A percentile compares a stretch with the other conserved stretches of the same genome.
phyloP scores from a whole-genome alignment of 495 filamentous ascomycete genomes.

The Aspergillus olivimuriae region DNA sequence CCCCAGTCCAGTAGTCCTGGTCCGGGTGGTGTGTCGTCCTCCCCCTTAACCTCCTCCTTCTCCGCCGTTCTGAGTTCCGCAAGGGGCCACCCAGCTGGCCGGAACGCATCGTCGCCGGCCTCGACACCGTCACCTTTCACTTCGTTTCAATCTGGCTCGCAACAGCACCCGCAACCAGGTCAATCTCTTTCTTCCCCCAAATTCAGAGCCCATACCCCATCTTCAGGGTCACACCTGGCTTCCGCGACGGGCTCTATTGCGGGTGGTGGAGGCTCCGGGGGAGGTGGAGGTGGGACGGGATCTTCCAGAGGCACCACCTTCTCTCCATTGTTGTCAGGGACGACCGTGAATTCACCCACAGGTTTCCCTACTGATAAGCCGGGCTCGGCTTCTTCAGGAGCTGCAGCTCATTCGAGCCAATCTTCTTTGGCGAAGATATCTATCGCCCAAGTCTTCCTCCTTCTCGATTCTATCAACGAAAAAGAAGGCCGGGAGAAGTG shows the following conservation, averaged over 20 bases:
- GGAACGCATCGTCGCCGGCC: slow-evolving; percentile 45
- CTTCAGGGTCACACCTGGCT: slow-evolving; percentile 52
- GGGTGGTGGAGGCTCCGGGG: slow-evolving; percentile 55
- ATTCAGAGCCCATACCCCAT: slow-evolving; percentile 55
- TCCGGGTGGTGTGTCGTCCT: slow-evolving; percentile 42
- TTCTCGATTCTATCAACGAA: slow-evolving; percentile 90
- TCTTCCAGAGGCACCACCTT: slow-evolving; percentile 52
- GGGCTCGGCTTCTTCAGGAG: slow-evolving; percentile 32
- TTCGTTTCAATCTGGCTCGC: slow-evolving; percentile 53
- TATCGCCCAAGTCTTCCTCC: slow-evolving; percentile 87
- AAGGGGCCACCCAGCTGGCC: slow-evolving; percentile 39
- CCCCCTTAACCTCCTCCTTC: slow-evolving; percentile 46
- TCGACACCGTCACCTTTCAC: slow-evolving; percentile 47
- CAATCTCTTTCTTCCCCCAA: slow-evolving; percentile 54
- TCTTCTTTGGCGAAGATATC: slow-evolving; percentile 72
- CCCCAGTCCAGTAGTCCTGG: slow-evolving; percentile 37
- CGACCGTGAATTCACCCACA: slow-evolving; percentile 56
- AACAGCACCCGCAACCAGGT: slow-evolving; percentile 42
- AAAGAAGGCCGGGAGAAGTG: slow-evolving; percentile 87
- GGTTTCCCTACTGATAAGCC: slow-evolving; percentile 49
- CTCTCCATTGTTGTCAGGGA: slow-evolving; percentile 57
- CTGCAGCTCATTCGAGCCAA: slow-evolving; percentile 38
- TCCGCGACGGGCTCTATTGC: slow-evolving; percentile 49
- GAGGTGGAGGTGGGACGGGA: slow-evolving; percentile 50
- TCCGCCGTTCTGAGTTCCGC: slow-evolving; percentile 51